Percentiles rank a stretch among this genome's conserved stretches.
Evolutionary conservation across 163 green algal species (phyloP).

Genomic region (Volvox carteri): DNA sequence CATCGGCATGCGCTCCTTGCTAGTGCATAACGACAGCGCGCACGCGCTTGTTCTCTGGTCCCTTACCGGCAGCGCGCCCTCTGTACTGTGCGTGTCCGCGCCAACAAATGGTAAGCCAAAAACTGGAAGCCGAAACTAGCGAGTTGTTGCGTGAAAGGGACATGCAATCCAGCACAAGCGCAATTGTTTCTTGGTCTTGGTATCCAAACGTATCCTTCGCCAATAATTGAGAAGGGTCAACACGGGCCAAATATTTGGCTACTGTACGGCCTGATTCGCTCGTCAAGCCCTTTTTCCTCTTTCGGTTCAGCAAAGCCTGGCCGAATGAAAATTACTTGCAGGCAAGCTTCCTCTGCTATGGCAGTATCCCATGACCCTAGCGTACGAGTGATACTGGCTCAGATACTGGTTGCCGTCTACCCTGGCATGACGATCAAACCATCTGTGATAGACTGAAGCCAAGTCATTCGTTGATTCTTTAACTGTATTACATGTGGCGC

Average conservation of each 20-base stretch:
- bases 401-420: too few species aligned
- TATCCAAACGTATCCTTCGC: not conserved
- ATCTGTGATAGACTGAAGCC: too few species aligned
- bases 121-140: not conserved
- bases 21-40: not conserved
- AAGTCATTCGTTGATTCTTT: too few species aligned
- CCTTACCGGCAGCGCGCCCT: not conserved
- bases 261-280: not conserved
- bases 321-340: too few species aligned
- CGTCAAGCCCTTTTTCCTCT: not conserved
- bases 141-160: not conserved
- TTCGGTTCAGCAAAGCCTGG: too few species aligned
- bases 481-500: too few species aligned
- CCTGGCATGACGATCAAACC: too few species aligned
- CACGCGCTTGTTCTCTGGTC: not conserved
- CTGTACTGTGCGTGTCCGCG: not conserved
- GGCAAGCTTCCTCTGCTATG: too few species aligned
- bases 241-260: not conserved
- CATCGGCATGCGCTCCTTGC: not conserved
- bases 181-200: not conserved
- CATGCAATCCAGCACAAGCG: not conserved
- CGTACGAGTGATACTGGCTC: too few species aligned
- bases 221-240: not conserved
- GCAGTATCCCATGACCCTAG: too few species aligned
- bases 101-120: not conserved